These are phyloP conservation scores for Cymbopogon flexuosus DNA, from an alignment of 202 grass and related monocot genomes.

Conservation along the genomic window DNA sequence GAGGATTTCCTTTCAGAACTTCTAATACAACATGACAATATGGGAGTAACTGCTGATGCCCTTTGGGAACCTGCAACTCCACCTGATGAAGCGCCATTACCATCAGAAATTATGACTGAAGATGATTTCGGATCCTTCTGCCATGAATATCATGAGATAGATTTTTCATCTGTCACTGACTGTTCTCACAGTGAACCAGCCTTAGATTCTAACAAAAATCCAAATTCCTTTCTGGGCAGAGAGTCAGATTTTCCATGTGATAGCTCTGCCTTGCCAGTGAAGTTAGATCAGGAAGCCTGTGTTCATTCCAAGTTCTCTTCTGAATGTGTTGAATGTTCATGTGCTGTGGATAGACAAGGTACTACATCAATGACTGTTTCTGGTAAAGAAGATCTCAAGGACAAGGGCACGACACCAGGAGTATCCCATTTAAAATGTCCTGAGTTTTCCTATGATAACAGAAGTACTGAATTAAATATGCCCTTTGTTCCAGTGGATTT, in stretches of 20 bases:
- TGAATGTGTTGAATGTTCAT: constrained; percentile 31
- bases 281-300: constrained; percentile 33
- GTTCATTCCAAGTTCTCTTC: constrained; percentile 22
- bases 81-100: constrained; percentile 48
- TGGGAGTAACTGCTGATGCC: constrained; percentile 41
- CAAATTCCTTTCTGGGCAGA: constrained; percentile 28
- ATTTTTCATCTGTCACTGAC: constrained; percentile 28
- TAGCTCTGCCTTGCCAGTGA: not conserved
- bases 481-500: constrained; percentile 31
- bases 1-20: constrained; percentile 50
- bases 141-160: constrained; percentile 45
- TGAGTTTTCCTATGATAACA: constrained; percentile 28
- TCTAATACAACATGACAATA: constrained; percentile 34
- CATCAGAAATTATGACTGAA: constrained; percentile 49
- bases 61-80: constrained; percentile 62
- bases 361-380: constrained; percentile 1
- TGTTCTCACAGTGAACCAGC: constrained; percentile 35
- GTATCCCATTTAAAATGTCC: constrained; percentile 30
- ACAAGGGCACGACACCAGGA: constrained; percentile 12
- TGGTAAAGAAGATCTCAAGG: constrained; percentile 17
- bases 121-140: constrained; percentile 46
- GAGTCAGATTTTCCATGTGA: constrained; percentile 28
- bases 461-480: constrained; percentile 30
- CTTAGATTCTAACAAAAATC: constrained; percentile 23
- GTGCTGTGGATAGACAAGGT: constrained; percentile 9